Evolutionary conservation across 176 grass and related monocot species (phyloP).

Genomic region (Elymus sibiricus): DNA sequence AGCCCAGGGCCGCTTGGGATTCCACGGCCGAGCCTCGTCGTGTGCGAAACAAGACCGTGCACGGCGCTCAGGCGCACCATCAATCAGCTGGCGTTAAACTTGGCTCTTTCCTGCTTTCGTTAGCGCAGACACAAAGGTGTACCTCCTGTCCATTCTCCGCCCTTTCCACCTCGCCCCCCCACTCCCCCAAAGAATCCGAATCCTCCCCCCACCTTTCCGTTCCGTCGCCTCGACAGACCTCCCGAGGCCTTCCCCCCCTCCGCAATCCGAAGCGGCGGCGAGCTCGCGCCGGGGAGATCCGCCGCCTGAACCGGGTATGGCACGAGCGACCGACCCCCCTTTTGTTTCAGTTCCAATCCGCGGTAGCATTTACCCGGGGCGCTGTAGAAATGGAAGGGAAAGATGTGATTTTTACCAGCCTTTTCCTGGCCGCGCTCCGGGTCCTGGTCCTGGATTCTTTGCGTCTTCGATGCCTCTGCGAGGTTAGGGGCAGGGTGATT

Average conservation of each 20-base stretch:
- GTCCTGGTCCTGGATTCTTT: not conserved
- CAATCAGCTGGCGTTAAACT: not conserved
- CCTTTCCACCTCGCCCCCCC: conserved; percentile 25
- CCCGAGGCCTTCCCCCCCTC: not conserved
- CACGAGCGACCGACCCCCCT: not conserved
- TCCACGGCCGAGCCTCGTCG: not conserved
- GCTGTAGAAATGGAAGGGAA: not conserved
- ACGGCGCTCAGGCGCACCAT: not conserved
- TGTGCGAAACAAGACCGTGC: too few species aligned
- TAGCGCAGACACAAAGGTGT: not conserved
- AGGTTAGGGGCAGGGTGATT: not conserved
- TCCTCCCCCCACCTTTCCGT: not conserved
- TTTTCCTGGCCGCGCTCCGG: not conserved
- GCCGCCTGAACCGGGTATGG: not conserved
- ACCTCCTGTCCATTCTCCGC: not conserved
- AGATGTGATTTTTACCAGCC: not conserved
- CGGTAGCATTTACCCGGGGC: not conserved
- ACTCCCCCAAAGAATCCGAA: not conserved
- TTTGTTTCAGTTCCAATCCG: not conserved
- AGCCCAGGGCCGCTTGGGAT: not conserved
- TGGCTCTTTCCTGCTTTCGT: not conserved
- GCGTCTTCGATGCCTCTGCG: not conserved
- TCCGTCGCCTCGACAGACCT: conserved; percentile 34
- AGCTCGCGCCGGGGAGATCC: not conserved
- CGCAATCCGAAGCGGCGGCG: not conserved